These are phyloP conservation scores for Coemansia sp. DNA, from an alignment of 192 early-diverging fungal species.

Conservation along the genomic window DNA sequence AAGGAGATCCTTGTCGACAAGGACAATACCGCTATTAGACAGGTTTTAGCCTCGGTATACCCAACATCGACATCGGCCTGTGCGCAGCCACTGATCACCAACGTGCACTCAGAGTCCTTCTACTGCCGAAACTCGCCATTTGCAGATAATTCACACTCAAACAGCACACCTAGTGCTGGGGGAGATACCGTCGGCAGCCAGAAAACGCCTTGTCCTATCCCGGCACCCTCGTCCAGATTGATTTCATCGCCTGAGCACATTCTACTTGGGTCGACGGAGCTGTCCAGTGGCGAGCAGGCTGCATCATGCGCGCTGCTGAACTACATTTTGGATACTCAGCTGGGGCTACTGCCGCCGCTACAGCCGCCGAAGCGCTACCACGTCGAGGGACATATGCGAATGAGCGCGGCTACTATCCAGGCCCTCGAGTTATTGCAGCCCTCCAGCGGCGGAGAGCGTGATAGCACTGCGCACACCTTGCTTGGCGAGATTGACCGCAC, in stretches of 20 bases:
- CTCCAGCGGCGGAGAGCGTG: slow-evolving; percentile 44
- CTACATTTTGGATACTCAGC: slow-evolving; percentile 74
- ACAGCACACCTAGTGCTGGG: neutral
- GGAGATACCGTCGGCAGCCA: neutral
- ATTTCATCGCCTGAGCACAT: slow-evolving; percentile 24
- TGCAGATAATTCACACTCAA: neutral
- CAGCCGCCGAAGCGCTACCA: slow-evolving; percentile 62
- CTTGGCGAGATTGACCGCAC: slow-evolving; percentile 74
- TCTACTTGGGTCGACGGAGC: slow-evolving; percentile 39
- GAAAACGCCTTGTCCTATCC: slow-evolving; percentile 8
- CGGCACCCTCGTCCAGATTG: slow-evolving; percentile 19
- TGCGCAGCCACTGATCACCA: slow-evolving; percentile 16
- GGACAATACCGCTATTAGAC: slow-evolving; percentile 7
- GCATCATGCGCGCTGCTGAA: slow-evolving; percentile 56
- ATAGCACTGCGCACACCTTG: slow-evolving; percentile 60
- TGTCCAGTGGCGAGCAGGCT: slow-evolving; percentile 26
- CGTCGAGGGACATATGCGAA: slow-evolving; percentile 61
- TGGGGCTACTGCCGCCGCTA: slow-evolving; percentile 60
- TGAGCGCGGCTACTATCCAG: slow-evolving; percentile 75
- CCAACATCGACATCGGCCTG: slow-evolving; percentile 6
- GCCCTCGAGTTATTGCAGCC: slow-evolving; percentile 75
- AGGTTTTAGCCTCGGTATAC: slow-evolving; percentile 4
- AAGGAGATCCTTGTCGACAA: slow-evolving; percentile 70
- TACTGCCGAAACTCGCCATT: neutral
- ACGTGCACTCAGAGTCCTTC: slow-evolving; percentile 5